Evolutionary conservation across 306 rosid species (phyloP).

Genomic region (Dryas alaskensis): DNA sequence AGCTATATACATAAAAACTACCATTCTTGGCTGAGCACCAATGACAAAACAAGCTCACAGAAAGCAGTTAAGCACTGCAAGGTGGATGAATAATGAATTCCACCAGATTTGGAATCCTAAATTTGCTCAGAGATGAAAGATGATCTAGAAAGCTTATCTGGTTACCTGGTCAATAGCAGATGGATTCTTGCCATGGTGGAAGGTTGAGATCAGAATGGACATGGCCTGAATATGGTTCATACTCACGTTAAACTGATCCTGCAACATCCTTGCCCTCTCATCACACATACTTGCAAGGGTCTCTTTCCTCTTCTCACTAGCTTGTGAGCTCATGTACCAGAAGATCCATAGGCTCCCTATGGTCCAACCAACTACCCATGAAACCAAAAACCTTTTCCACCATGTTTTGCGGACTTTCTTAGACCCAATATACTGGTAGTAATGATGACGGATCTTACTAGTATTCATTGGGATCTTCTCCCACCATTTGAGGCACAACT

Average conservation of each 20-base stretch:
- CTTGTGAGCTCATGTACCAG: conserved; percentile 57
- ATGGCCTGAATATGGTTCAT: conserved; percentile 97
- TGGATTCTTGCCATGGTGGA: conserved; percentile 78
- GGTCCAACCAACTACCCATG: conserved; percentile 63
- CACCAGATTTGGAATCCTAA: conserved; percentile 7
- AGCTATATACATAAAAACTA: conserved; percentile 6
- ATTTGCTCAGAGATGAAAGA: conserved; percentile 14
- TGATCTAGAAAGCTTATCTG: conserved; percentile 27
- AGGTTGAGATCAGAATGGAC: conserved; percentile 89
- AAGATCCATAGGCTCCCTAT: conserved; percentile 60
- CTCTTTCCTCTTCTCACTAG: conserved; percentile 81
- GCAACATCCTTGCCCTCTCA: conserved; percentile 93
- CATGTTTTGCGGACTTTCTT: conserved; percentile 42
- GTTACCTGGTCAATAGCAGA: conserved; percentile 93
- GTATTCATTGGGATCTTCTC: conserved; percentile 50
- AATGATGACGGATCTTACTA: conserved; percentile 47
- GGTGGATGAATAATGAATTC: not conserved
- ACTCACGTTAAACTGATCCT: conserved; percentile 95
- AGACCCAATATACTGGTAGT: conserved; percentile 54
- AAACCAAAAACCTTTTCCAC: conserved; percentile 59
- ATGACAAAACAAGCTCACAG: not conserved
- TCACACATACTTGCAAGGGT: conserved; percentile 90
- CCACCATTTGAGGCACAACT: conserved; percentile 66
- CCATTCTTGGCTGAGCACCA: not conserved
- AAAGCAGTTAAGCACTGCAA: not conserved